These are phyloP conservation scores for Scedosporium minutisporum DNA, from an alignment of 2,329 filamentous ascomycete genomes.

Conservation along the genomic window DNA sequence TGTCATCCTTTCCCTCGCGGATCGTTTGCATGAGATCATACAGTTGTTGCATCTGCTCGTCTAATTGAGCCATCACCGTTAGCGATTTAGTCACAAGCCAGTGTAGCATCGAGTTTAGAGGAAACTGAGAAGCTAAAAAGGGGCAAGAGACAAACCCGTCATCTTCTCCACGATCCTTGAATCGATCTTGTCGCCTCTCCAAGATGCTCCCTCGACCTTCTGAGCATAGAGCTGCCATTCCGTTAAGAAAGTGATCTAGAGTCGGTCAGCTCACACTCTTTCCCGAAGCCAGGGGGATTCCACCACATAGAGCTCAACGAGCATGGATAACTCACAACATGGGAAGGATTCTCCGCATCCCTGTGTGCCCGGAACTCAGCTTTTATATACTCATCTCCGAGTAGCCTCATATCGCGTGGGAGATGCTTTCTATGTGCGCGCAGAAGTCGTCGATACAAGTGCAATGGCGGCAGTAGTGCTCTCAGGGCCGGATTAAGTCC, in stretches of 20 bases:
- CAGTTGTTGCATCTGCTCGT: too few species aligned
- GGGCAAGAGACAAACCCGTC: slow-evolving; percentile 39
- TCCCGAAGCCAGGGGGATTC: too few species aligned
- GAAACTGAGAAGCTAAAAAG: not conserved
- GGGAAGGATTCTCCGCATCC: slow-evolving; percentile 78
- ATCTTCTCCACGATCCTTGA: slow-evolving; percentile 20
- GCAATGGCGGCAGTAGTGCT: slow-evolving; percentile 77
- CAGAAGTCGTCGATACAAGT: slow-evolving; percentile 78
- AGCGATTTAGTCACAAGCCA: too few species aligned
- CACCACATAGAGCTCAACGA: too few species aligned
- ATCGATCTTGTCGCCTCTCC: slow-evolving; percentile 50
- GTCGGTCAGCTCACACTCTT: too few species aligned
- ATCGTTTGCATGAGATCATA: too few species aligned
- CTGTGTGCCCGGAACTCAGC: slow-evolving; percentile 81
- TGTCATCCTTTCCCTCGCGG: too few species aligned
- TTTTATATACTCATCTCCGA: slow-evolving; percentile 92
- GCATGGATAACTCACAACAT: too few species aligned
- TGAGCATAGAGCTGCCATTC: slow-evolving; percentile 97
- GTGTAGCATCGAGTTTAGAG: too few species aligned
- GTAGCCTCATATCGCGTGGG: slow-evolving; percentile 60
- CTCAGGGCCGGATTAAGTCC: slow-evolving; percentile 32
- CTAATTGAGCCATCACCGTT: too few species aligned
- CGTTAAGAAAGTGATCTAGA: slow-evolving; percentile 91
- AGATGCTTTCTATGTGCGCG: slow-evolving; percentile 77
- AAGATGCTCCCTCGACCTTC: slow-evolving; percentile 75